Percentiles rank a stretch among this genome's conserved stretches.
Evolutionary conservation across 371 early-diverging fungal genomes (phyloP).

Genomic region (Lichtheimia ornata): DNA sequence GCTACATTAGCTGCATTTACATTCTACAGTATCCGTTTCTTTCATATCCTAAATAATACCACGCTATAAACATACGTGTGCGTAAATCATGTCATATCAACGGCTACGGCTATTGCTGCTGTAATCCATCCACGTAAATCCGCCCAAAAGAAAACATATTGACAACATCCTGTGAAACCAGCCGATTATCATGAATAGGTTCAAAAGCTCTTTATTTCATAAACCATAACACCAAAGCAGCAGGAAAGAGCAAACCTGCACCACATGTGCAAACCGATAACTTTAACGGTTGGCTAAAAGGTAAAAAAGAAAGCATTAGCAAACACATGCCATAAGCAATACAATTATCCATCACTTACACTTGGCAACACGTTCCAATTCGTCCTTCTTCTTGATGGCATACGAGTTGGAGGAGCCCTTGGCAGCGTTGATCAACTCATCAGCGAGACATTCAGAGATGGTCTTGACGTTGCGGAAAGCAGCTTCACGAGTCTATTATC

Average conservation of each 20-base stretch:
- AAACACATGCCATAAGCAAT: background rate
- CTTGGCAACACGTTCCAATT: constrained; percentile 85
- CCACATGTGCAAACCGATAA: background rate
- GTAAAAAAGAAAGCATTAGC: background rate
- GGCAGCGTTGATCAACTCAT: constrained; percentile 99
- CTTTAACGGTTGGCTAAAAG: constrained; percentile 27
- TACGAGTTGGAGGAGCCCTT: constrained; percentile 98
- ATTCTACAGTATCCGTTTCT: too few relatives aligned
- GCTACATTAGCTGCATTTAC: too few relatives aligned
- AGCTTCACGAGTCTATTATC: constrained; percentile 28
- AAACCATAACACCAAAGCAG: too few relatives aligned
- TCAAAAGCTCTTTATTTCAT: too few relatives aligned
- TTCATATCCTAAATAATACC: too few relatives aligned
- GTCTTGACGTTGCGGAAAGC: constrained; percentile 78
- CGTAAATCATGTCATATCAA: too few relatives aligned
- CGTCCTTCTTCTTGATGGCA: constrained; percentile 99
- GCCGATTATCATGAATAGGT: too few relatives aligned
- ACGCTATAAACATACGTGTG: too few relatives aligned
- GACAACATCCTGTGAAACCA: too few relatives aligned
- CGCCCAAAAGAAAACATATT: too few relatives aligned
- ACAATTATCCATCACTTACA: constrained; percentile 28
- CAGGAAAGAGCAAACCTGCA: constrained; percentile 3
- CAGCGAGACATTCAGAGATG: constrained; percentile 99
- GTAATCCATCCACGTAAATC: too few relatives aligned
- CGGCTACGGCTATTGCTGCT: background rate